Evolutionary conservation across 169 alveolate species (phyloP), one percentile per base, ranked within the genome.

Genomic region (Plasmodium malariae): DNA sequence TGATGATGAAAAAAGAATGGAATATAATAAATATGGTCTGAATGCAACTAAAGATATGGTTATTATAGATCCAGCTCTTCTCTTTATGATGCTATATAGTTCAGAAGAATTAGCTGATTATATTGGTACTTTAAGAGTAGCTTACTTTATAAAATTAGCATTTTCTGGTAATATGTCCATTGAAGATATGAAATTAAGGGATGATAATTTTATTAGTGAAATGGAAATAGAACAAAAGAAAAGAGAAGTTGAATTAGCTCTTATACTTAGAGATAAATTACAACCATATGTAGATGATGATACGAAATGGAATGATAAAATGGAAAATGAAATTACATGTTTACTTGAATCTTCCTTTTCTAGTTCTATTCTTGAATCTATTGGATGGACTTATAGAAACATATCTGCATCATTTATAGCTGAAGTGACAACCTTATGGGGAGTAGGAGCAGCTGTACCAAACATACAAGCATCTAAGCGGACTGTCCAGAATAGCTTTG

Each of bases 351-450:
- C 92, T 3, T 78, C 92, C 1, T 92, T 88, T 87, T 83, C 94
- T 19, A 94, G 93, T 59, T 71, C 93, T 14, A 49, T 94, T 73
- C 88, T 94, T 43, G 94, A 89, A 67, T 94, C 96, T 9, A 91
- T 94, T 17, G 96, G 96, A 4, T 94, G 96, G 96, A 93, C 87
- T 2, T 94, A 94, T 65, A 92, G 91, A 59, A 94, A 94, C 83
- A 74, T 92, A 2, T 93, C 94, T 17, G 83, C 92, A 17, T 48
- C 89, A 0, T 94, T 48, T 74, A 89, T 94, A 34, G 94, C 94
- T 5, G 96, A 94, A 55, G 93, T 92, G 21, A 92, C 95, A 7
- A 91, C 95, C 1, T 48, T 94, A 43, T 74, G 93, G 95, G 96
- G 96, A 0, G 70, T 94, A 21, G 96, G 96, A 3, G 91, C 96